Conservation (phyloP, 2,329 filamentous ascomycete genomes). For the Fusarium azukiicola region DNA sequence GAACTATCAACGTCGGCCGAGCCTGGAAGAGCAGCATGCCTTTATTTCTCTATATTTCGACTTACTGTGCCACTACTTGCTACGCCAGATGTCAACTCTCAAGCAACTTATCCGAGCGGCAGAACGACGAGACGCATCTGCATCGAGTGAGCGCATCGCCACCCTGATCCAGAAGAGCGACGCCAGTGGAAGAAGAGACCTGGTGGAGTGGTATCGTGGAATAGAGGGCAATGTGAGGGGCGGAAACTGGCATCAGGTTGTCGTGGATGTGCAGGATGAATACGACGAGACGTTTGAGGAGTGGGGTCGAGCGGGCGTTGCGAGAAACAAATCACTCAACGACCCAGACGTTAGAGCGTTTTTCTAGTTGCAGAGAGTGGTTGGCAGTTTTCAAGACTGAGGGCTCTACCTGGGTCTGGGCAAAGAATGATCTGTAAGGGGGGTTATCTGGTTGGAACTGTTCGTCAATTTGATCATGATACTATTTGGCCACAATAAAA, state of each 20-base stretch:
- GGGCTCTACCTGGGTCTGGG: not conserved
- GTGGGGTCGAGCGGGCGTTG: not conserved
- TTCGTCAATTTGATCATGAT: too few species aligned
- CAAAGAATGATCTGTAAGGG: not conserved
- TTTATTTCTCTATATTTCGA: conserved; percentile 35
- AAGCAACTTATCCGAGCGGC: not conserved
- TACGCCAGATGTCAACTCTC: not conserved
- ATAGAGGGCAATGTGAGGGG: conserved; percentile 9
- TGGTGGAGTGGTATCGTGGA: conserved; percentile 38
- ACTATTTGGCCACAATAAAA: too few species aligned
- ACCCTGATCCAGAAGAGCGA: not conserved
- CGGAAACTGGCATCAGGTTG: conserved; percentile 23
- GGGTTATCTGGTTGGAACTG: too few species aligned
- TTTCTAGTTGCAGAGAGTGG: not conserved
- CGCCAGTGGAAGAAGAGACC: not conserved
- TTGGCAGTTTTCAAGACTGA: not conserved
- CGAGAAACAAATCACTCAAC: accelerated
- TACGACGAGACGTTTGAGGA: not conserved
- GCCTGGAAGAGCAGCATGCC: accelerated
- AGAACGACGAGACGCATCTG: accelerated
- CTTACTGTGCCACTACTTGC: not conserved
- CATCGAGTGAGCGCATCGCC: not conserved
- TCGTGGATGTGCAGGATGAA: not conserved
- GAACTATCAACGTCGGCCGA: accelerated
- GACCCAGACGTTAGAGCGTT: not conserved